These are phyloP conservation scores for Saccharomycopsis sp. DNA, from an alignment of 805 yeast species.

Conservation along the genomic window DNA sequence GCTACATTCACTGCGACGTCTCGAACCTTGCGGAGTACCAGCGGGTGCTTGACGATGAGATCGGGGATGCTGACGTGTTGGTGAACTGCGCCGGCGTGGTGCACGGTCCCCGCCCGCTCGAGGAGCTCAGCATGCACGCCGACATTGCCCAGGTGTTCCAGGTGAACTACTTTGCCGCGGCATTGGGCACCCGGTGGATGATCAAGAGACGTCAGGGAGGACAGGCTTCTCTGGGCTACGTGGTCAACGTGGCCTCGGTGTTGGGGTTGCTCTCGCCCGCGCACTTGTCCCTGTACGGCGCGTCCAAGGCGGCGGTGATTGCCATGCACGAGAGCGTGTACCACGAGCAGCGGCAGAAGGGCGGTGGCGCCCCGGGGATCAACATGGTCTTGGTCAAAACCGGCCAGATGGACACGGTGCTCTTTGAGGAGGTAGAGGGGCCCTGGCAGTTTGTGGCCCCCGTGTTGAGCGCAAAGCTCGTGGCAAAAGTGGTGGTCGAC, in stretches of 20 bases:
- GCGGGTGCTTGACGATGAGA: conserved; percentile 19
- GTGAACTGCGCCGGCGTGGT: conserved; percentile 38
- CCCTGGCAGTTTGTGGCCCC: conserved; percentile 35
- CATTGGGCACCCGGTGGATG: conserved; percentile 3
- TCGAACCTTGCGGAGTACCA: no score
- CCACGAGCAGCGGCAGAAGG: conserved; percentile 1
- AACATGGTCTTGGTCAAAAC: conserved; percentile 32
- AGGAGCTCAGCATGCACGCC: conserved; percentile 21
- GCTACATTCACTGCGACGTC: conserved; percentile 31
- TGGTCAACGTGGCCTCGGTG: conserved; percentile 35
- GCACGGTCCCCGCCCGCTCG: conserved; percentile 27
- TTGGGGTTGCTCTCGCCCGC: conserved; percentile 35
- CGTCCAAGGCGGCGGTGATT: conserved; percentile 35
- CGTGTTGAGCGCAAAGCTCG: conserved; percentile 26
- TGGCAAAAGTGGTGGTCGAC: conserved; percentile 28
- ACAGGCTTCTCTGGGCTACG: conserved; percentile 22
- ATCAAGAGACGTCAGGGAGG: conserved; percentile 1
- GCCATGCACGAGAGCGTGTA: conserved; percentile 34
- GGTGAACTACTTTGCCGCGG: conserved; percentile 16
- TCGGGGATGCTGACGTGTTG: conserved; percentile 20
- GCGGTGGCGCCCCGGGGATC: conserved; percentile 21
- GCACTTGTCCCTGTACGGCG: conserved; percentile 34
- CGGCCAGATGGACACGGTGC: conserved; percentile 35
- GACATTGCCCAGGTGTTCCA: conserved; percentile 23
- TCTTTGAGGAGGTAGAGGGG: conserved; percentile 34